Base-by-base conservation (phyloP, 306 rosid species). In the Prunus dulcis region DNA sequence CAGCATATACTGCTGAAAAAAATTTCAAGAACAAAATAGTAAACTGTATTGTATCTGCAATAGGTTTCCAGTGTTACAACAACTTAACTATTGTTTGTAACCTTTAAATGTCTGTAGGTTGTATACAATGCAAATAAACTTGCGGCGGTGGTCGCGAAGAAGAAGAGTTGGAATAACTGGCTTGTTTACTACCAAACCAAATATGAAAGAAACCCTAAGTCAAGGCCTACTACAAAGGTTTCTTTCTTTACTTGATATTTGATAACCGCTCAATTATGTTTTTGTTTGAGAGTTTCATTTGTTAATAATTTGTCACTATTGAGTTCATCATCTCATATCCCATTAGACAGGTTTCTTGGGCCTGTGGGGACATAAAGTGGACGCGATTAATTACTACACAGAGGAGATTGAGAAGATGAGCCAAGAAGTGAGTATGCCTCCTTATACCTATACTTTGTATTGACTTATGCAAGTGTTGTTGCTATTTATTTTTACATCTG, bases 311-410 rank as follows among this genome's bases (percentile, higher is more conserved):
- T 58, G 64, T 43, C 32, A 75, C 69, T 30, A 7, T 72, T 64
- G 74, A 74, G 65, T 84, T 81, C 81, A 64, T 73, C 63, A 83
- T 79, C 76, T 87, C 76, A 79, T 78, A 63, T 84, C 79, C 63
- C 71, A 79, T 76, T 91, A 93, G 98, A 88, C 97, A 88, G 97
- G 97, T 81, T 55, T 86, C 22, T 32, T 84, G 78, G 97, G 98
- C 66, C 77, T 90, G 20, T 76, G 70, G 78, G 98, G 98, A 80
- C 30, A 10, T 50, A 86, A 56, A 80, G 88, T 90, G 46, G 94
- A 93, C 23, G 97, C 98, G 74, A 85, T 94, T 75, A 87, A 84
- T 66, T 49, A 91, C 84, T 90, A 91, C 77, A 76, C 75, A 27
- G 64, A 68, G 3, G 49, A 63, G 81, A 75, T 94, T 81, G 93